phyloP scores from a whole-genome alignment of 1,284 basidiomycete species.

The Malassezia pachydermatis region DNA sequence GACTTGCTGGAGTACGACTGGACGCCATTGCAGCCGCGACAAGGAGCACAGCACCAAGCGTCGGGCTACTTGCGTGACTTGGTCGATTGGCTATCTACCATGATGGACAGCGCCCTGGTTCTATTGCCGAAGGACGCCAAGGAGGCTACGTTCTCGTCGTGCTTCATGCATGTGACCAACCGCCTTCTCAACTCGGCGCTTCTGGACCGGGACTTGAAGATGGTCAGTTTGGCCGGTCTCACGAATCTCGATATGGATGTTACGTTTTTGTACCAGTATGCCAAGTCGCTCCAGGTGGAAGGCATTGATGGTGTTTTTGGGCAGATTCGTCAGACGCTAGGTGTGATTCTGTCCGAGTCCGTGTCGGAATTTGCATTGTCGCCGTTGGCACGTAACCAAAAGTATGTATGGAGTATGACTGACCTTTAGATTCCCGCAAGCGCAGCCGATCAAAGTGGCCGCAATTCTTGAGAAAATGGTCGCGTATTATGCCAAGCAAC shows the following conservation, averaged over 20 bases:
- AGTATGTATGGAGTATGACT: not conserved
- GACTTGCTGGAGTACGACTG: conserved; percentile 89
- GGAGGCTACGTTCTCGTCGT: conserved; percentile 73
- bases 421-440: conserved; percentile 18
- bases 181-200: conserved; percentile 63
- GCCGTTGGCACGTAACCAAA: conserved; percentile 10
- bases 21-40: conserved; percentile 55
- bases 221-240: conserved; percentile 15
- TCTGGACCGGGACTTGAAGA: conserved; percentile 17
- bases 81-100: conserved; percentile 88
- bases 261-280: conserved; percentile 23
- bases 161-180: conserved; percentile 72
- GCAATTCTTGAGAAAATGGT: conserved; percentile 23
- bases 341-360: conserved; percentile 64
- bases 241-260: conserved; percentile 22
- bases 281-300: conserved; percentile 11
- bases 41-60: conserved; percentile 51
- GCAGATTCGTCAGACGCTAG: conserved; percentile 57
- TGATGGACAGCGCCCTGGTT: conserved; percentile 83
- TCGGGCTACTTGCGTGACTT: conserved; percentile 91
- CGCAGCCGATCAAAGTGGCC: conserved; percentile 21
- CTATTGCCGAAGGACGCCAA: conserved; percentile 65
- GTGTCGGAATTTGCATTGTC: conserved; percentile 64
- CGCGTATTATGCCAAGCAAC: conserved; percentile 14
- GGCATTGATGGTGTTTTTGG: conserved; percentile 11